Conservation (phyloP, 768 basidiomycete genomes). For the Gloeopeniophorella convolvens region DNA sequence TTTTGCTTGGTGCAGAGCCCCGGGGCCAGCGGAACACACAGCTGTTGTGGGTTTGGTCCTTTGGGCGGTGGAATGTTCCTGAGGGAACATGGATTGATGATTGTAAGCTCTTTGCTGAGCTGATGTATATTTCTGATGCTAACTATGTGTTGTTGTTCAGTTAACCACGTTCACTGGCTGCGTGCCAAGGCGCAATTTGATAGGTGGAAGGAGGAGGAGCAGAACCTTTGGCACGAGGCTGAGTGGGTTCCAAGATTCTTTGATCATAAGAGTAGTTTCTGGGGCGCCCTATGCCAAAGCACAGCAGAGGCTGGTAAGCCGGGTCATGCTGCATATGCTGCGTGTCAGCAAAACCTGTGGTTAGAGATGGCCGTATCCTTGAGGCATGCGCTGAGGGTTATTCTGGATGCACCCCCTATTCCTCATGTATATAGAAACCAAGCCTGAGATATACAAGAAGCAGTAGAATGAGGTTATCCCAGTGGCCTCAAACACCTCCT, state of each 20-base stretch:
- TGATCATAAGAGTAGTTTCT: neutral
- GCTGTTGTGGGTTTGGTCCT: too few relatives aligned
- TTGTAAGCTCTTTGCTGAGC: neutral
- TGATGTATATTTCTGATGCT: neutral
- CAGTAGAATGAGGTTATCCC: too few relatives aligned
- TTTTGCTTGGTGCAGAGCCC: neutral
- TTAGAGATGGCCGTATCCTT: too few relatives aligned
- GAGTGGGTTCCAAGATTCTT: neutral
- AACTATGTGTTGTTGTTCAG: neutral
- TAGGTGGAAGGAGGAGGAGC: neutral
- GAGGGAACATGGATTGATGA: neutral
- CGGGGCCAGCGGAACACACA: neutral
- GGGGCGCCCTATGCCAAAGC: neutral
- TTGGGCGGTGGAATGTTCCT: neutral
- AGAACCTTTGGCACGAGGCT: neutral
- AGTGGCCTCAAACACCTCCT: too few relatives aligned
- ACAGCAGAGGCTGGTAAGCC: neutral
- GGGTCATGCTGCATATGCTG: neutral
- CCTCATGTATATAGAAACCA: too few relatives aligned
- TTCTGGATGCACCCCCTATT: too few relatives aligned
- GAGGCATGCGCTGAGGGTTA: too few relatives aligned
- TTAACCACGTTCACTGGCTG: neutral
- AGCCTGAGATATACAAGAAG: too few relatives aligned
- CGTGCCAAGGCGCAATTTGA: neutral
- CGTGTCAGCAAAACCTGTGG: neutral